A percentile compares a stretch with the other conserved stretches of the same genome.
These are phyloP conservation scores for Gonium pectorale DNA, from an alignment of 139 green algal species.

Conservation along the genomic window DNA sequence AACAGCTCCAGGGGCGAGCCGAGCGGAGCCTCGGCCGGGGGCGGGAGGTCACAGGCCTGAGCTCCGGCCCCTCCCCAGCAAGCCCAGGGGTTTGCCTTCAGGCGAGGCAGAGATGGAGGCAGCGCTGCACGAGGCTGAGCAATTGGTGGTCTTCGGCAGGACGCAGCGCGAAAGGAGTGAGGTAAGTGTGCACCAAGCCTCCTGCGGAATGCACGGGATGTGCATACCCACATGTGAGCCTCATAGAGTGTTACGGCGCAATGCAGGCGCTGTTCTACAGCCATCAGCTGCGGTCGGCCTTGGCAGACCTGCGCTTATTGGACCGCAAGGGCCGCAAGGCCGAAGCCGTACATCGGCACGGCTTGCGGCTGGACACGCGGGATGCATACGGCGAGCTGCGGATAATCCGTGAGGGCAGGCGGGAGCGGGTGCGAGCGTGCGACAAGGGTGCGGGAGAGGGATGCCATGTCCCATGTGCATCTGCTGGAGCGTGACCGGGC, in stretches of 20 bases:
- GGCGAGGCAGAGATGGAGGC: not conserved
- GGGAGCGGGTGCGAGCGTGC: not conserved
- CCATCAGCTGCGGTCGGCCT: conserved; percentile 28
- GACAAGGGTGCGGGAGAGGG: not conserved
- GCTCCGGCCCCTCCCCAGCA: conserved; percentile 29
- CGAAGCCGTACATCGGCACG: not conserved
- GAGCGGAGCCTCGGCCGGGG: not conserved
- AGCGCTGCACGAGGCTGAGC: conserved; percentile 16
- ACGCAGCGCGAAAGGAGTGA: conserved; percentile 19
- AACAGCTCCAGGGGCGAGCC: too few relatives aligned
- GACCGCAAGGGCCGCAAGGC: not conserved
- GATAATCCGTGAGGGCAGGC: conserved; percentile 23
- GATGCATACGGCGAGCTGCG: not conserved
- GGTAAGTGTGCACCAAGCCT: too few relatives aligned
- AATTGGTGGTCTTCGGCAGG: conserved; percentile 13
- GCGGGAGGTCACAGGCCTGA: not conserved
- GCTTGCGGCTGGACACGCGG: conserved; percentile 18
- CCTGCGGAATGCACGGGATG: too few relatives aligned
- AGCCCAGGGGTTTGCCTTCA: not conserved
- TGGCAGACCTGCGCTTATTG: conserved; percentile 28
- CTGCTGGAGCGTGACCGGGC: too few relatives aligned
- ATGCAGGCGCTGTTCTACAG: conserved; percentile 29
- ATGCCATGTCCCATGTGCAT: too few relatives aligned
- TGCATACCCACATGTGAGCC: too few relatives aligned
- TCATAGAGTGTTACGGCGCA: too few relatives aligned